Evolutionary conservation across 2,329 filamentous ascomycete species (phyloP).

Genomic region (Aspergillus japonicus): DNA sequence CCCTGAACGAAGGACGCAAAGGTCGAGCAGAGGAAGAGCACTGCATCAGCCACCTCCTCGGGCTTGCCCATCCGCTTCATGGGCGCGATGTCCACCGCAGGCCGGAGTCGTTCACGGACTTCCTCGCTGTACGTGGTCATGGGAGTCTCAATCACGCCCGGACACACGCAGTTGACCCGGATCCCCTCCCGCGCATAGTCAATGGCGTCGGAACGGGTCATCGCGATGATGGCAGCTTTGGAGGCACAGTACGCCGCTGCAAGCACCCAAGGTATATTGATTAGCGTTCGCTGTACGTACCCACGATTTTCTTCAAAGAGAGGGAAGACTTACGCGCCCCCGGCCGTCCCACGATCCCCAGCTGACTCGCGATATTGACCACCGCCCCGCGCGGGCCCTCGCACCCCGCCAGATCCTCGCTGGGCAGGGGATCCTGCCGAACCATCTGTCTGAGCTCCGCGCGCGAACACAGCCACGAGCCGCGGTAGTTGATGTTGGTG

Average conservation of each 20-base stretch:
- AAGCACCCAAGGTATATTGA: neutral
- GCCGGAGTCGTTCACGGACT: constrained; percentile 39
- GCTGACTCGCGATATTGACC: constrained; percentile 55
- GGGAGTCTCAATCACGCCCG: constrained; percentile 49
- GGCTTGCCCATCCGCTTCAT: constrained; percentile 54
- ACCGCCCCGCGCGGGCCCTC: constrained; percentile 48
- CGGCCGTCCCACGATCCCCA: constrained; percentile 52
- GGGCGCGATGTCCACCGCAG: constrained; percentile 48
- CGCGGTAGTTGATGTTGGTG: constrained; percentile 57
- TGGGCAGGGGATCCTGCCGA: constrained; percentile 43
- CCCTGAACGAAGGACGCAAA: constrained; percentile 55
- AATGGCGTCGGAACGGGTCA: constrained; percentile 58
- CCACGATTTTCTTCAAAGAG: too few relatives aligned
- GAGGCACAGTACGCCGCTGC: constrained; percentile 57
- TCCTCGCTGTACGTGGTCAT: constrained; percentile 47
- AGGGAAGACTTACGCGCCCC: constrained; percentile 35
- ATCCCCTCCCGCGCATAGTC: constrained; percentile 50
- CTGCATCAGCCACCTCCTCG: constrained; percentile 51
- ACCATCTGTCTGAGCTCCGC: constrained; percentile 50
- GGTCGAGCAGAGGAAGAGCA: constrained; percentile 51
- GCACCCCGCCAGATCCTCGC: constrained; percentile 33
- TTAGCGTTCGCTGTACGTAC: too few relatives aligned
- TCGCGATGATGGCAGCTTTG: constrained; percentile 58
- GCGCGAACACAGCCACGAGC: constrained; percentile 49
- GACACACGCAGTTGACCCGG: constrained; percentile 37